Evolutionary conservation across 768 basidiomycete species (phyloP), one percentile per base, ranked within the genome.

Genomic region (Hericium rajendrae): DNA sequence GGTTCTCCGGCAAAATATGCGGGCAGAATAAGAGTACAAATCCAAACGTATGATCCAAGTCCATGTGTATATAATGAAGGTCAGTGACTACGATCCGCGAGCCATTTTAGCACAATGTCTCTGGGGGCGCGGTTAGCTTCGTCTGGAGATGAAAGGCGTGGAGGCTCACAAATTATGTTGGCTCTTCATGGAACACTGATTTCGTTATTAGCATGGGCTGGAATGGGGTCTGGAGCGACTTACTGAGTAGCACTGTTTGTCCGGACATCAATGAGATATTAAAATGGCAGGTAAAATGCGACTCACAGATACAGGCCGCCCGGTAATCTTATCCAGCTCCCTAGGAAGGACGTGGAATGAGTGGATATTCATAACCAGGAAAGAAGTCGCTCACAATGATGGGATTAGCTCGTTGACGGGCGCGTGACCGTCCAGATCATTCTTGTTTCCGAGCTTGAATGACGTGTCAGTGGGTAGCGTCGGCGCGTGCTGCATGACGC

Each of bases 131-230:
- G 38, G 46, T 51, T 41, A 57, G 55, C 16, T 32, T 65, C 6
- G 63, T 52, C 53, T 48, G 46, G 26, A 39, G 28, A 50, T 48
- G 39, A 11, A n/a, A 6, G n/a, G 20, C 22, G 16, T 16, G 10
- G 26, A 26, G 38, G 69, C 88, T 56, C 63, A 89, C 86, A 97
- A 73, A 68, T 97, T 97, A 70, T 97, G 92, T 70, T 91, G 88
- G 66, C 85, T 94, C 71, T 94, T 94, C 87, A 95, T 94, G 2
- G 92, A 97, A 69, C 93, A 95, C 94, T 97, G 64, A 0, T 51
- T 26, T 12, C 16, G 6, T 46, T 11, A 20, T 46, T n/a, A 46
- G 43, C 16, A 43, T 43, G 15, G 5, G 28, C 28, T 32, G 28
- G 28, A 8, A 8, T 32, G 9, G 6, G 32, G 32, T 32, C 32